Base-by-base conservation (phyloP, 495 filamentous ascomycete species). In the Physcia stellaris region DNA sequence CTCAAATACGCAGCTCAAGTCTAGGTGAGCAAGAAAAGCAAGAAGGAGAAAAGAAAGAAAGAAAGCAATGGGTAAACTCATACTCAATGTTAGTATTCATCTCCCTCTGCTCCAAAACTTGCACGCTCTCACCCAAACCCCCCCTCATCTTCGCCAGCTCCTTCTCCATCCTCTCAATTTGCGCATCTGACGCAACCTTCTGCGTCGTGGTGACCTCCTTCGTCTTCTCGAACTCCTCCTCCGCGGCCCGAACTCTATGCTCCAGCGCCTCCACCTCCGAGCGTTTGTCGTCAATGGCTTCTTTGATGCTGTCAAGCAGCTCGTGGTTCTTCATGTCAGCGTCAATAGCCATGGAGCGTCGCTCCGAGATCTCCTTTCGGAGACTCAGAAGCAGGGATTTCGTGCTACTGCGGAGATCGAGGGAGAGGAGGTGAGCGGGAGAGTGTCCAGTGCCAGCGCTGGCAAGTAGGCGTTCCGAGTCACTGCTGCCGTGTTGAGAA, bases 101-200 rank as follows among this genome's bases (percentile, higher is more conserved):
- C 64, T 95, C 86, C 36, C 84, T 71, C 59, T 95, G 87, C 56
- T 94, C 86, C 74, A 93, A 80, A 37, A 92, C 57, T 59, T 94
- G 84, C 40, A 94, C 82, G 29, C 75, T 83, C 55, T 95, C 88
- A n/a, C 69, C 77, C 35, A 95, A 66, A 18, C 79, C 77, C 2
- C 77, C 70, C 40, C 86, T 70, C 85, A 95, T 93, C 64, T 84
- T 86, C 29, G 83, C 81, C 20, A 98, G 63, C 58, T 98, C 88
- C 55, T 93, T 94, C 63, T 96, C 90, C 80, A 95, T 86, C 66
- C 86, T 85, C 61, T 98, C 90, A 50, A 95, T 94, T 56, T 95
- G 87, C 12, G 86, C 75, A 57, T 95, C 90, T 4, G 73, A 80
- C 9, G 76, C 77, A 48, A 87, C 69, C 57, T 90, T 87, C 59